Conservation (phyloP, 2,329 filamentous ascomycete species). For the Thelonectria blattea region DNA sequence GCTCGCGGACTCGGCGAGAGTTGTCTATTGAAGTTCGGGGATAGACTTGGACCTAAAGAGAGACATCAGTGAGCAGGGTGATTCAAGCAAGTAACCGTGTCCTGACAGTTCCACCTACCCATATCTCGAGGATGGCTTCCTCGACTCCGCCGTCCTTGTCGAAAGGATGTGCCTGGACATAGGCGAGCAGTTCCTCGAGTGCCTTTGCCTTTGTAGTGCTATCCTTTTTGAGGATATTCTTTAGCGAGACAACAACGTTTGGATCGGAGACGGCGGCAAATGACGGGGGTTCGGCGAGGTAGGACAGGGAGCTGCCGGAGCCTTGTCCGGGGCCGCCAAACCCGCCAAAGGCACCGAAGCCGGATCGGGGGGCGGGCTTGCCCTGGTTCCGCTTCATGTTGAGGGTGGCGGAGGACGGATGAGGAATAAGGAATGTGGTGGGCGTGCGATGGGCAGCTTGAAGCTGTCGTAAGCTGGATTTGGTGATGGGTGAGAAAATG, state of each 20-base stretch:
- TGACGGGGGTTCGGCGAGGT: constrained; percentile 85
- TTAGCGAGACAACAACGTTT: constrained; percentile 86
- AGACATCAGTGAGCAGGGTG: constrained; percentile 16
- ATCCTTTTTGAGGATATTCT: constrained; percentile 92
- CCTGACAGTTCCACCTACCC: constrained; percentile 60
- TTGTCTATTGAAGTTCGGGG: constrained; percentile 90
- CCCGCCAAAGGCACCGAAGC: constrained; percentile 35
- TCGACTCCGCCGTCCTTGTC: constrained; percentile 70
- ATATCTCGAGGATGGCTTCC: constrained; percentile 83
- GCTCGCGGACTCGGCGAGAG: constrained; percentile 83
- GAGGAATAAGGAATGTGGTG: constrained; percentile 5
- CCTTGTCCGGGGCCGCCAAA: constrained; percentile 49
- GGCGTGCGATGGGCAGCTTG: constrained; percentile 18
- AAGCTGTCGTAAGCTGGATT: constrained; percentile 29
- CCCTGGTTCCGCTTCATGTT: constrained; percentile 41
- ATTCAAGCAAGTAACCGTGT: not conserved
- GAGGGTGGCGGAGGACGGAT: constrained; percentile 7
- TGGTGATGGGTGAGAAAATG: constrained; percentile 31
- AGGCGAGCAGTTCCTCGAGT: constrained; percentile 79
- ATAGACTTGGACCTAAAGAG: constrained; percentile 77
- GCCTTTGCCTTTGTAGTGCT: constrained; percentile 90
- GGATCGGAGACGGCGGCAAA: constrained; percentile 78
- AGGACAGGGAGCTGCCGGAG: constrained; percentile 70
- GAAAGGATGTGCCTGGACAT: constrained; percentile 61
- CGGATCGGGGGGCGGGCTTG: constrained; percentile 36